Percentiles rank a stretch among this genome's conserved stretches.
These are phyloP conservation scores for Calonectria montana DNA, from an alignment of 2,329 filamentous ascomycete species.

Conservation along the genomic window DNA sequence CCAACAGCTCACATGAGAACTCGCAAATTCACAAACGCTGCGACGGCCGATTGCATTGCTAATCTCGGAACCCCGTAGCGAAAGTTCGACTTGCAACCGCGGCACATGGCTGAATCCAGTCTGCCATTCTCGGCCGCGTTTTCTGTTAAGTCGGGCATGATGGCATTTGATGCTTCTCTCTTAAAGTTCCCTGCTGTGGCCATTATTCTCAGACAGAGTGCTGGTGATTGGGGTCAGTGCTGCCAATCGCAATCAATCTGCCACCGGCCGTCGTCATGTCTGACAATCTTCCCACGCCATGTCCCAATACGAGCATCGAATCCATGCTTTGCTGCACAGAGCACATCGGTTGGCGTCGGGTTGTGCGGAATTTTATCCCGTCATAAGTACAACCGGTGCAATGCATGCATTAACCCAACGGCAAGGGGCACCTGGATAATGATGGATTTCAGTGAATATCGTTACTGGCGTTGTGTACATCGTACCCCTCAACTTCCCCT, in stretches of 20 bases:
- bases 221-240: background rate
- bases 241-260: slow-evolving; percentile 2
- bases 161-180: background rate
- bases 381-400: slow-evolving; percentile 54
- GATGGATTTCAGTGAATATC: slow-evolving; percentile 73
- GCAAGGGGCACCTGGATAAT: slow-evolving; percentile 29
- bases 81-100: background rate
- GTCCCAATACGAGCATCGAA: slow-evolving; percentile 28
- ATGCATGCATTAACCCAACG: background rate
- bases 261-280: slow-evolving; percentile 28
- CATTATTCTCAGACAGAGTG: slow-evolving; percentile 28
- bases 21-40: background rate
- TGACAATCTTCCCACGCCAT: slow-evolving; percentile 20
- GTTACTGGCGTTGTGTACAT: slow-evolving; percentile 76
- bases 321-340: slow-evolving; percentile 44
- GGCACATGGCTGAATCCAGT: background rate
- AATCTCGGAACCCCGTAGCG: background rate
- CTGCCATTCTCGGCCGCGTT: background rate
- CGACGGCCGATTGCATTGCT: background rate
- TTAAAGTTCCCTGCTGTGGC: background rate
- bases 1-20: background rate
- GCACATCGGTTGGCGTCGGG: slow-evolving; percentile 55
- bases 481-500: slow-evolving; percentile 71
- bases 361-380: slow-evolving; percentile 65
- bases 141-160: background rate